Evolutionary conservation across 805 yeast species (phyloP).

Genomic region (Lachancea sp.): DNA sequence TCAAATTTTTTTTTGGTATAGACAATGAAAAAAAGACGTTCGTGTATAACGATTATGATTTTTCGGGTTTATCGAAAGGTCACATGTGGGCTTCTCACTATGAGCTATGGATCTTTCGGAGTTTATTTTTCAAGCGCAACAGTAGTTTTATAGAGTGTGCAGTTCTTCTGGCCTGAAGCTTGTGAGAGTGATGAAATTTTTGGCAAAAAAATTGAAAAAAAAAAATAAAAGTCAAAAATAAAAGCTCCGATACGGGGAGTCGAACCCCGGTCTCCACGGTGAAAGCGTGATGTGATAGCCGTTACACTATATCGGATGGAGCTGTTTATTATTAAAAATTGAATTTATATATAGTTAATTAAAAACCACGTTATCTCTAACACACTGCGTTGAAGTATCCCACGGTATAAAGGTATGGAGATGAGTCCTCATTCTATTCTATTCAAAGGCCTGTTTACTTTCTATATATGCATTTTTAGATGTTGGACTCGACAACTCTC

Average conservation of each 20-base stretch:
- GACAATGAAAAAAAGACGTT: neutral
- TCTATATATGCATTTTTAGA: neutral
- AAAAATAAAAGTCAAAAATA: slow-evolving; percentile 2
- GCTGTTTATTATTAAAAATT: neutral
- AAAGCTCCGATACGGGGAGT: slow-evolving; percentile 25
- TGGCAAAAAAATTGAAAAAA: neutral
- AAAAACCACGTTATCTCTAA: no score
- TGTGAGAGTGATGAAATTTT: no score
- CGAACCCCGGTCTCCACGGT: slow-evolving; percentile 28
- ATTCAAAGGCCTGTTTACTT: neutral
- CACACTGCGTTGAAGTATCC: no score
- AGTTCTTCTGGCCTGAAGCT: no score
- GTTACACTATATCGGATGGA: slow-evolving; percentile 25
- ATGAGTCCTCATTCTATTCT: neutral
- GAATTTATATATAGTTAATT: neutral
- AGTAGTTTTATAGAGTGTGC: no score
- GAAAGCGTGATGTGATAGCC: slow-evolving; percentile 28
- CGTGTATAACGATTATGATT: neutral
- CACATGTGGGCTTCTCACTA: no score
- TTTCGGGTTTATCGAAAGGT: no score
- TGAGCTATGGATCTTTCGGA: no score
- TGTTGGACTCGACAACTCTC: slow-evolving; percentile 29
- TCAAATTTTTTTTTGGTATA: neutral
- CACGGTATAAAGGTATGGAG: neutral
- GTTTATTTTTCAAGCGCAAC: no score